Evolutionary conservation across 2,329 filamentous ascomycete genomes (phyloP).

Genomic region (Claviceps maximensis): DNA sequence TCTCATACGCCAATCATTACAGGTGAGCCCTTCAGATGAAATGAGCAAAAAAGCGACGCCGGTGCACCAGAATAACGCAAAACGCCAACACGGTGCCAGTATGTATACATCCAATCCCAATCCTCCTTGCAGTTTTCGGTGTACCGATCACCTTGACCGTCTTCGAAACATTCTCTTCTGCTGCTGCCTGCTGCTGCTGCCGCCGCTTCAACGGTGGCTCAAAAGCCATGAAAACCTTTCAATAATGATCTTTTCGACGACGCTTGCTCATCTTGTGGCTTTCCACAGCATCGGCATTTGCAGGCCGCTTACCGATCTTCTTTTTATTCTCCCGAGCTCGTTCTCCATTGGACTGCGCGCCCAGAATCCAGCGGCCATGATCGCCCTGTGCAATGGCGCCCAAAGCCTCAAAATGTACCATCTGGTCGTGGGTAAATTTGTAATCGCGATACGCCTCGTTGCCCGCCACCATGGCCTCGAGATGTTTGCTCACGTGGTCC

Average conservation of each 20-base stretch:
- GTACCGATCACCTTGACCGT: no score
- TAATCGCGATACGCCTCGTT: not conserved
- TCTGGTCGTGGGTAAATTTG: slow-evolving; percentile 1
- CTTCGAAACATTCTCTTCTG: no score
- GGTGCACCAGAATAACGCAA: no score
- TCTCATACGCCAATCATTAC: no score
- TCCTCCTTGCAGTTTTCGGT: no score
- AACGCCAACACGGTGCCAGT: no score
- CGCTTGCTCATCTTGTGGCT: not conserved
- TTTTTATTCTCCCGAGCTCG: slow-evolving; percentile 4
- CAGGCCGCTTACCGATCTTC: not conserved
- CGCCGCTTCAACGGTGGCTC: no score
- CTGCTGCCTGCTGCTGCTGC: no score
- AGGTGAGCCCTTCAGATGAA: no score
- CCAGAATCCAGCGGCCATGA: slow-evolving; percentile 19
- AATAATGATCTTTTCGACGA: not conserved
- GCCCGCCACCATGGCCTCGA: slow-evolving; percentile 34
- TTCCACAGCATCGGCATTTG: not conserved
- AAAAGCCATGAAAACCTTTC: not conserved
- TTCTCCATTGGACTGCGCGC: slow-evolving; percentile 2
- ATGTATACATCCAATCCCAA: no score
- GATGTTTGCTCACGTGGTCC: slow-evolving; percentile 76
- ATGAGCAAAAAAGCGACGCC: no score
- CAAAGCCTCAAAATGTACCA: not conserved
- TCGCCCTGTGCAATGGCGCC: slow-evolving; percentile 14